Percentiles rank a stretch among this genome's conserved stretches.
These are phyloP conservation scores for Ogataea polymorpha DNA, from an alignment of 805 yeast species.

Conservation along the genomic window DNA sequence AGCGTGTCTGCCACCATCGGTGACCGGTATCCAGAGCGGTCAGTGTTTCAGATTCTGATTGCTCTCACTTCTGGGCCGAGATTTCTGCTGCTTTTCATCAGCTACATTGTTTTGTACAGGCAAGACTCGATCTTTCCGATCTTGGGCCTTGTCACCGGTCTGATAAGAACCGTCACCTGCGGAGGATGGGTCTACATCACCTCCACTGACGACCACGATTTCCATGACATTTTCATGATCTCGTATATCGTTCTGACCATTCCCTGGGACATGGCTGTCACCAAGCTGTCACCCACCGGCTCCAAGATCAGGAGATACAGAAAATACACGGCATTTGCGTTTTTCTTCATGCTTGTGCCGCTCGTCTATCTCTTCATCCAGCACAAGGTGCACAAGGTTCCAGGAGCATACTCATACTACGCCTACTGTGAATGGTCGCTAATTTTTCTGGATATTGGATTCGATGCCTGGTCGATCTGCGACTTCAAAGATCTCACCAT, in stretches of 20 bases:
- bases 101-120: constrained; percentile 46
- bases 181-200: constrained; percentile 99
- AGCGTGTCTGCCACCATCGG: constrained; percentile 97
- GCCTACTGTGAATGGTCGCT: constrained; percentile 95
- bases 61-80: constrained; percentile 95
- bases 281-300: constrained; percentile 44
- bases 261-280: constrained; percentile 81
- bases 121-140: constrained; percentile 36
- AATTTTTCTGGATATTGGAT: constrained; percentile 76
- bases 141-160: constrained; percentile 57
- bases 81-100: constrained; percentile 57
- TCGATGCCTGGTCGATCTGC: constrained; percentile 72
- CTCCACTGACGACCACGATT: constrained; percentile 94
- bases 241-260: constrained; percentile 80
- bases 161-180: constrained; percentile 87
- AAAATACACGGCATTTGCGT: constrained; percentile 50
- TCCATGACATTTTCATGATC: constrained; percentile 95
- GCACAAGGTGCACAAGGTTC: constrained; percentile 79
- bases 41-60: constrained; percentile 84
- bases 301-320: constrained; percentile 51
- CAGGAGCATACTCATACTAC: constrained; percentile 95
- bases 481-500: constrained; percentile 70
- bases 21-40: constrained; percentile 93
- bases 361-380: constrained; percentile 85
- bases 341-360: constrained; percentile 75